Evolutionary conservation across 177 flowering plant genomes (phyloP), one percentile per base, ranked within the genome.

Genomic region (Vitis hybrid): DNA sequence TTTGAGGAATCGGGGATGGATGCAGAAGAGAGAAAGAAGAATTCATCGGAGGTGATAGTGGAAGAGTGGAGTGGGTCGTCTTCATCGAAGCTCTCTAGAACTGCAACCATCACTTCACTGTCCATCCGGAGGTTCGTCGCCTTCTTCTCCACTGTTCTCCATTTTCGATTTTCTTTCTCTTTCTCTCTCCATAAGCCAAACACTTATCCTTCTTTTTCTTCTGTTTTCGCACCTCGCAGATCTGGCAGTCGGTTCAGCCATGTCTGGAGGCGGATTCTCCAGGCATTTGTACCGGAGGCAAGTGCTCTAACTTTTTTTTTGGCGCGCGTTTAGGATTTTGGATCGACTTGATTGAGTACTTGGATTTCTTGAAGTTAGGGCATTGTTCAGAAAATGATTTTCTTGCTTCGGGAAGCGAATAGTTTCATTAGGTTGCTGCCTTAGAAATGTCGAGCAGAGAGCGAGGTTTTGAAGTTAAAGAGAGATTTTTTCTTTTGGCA

Each of bases 21-120:
- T 3, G 7, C 46, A 40, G 46, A 40, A 40, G 46, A 40, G 11
- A 61, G 52, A 10, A 40, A 49, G 62, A 64, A 58, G 21, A n/a
- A 14, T 5, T 11, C 69, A 18, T 50, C 69, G 68, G 54, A 19
- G 62, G 35, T 87, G 4, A 49, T 81, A 51, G n/a, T 92, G 64
- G 97, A 92, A 82, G 99, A 95, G 74, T 95, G 98, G 98, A 84
- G 73, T 48, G 98, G 98, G n/a, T 86, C 91, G 27, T 84, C 97
- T 46, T 76, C 91, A 2, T 72, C 84, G 3, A 81, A 92, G 81
- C 92, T 91, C 62, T 85, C 87, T 18, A 85, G 67, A 64, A 91
- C 95, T 4, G 96, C 97, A 60, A 85, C 88, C 46, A 69, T 95
- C 52, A 78, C 88, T 71, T 79, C 88, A 10, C 55, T 87, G 72